phyloP scores from a whole-genome alignment of 176 grass and related monocot genomes.

The Avena insularis region DNA sequence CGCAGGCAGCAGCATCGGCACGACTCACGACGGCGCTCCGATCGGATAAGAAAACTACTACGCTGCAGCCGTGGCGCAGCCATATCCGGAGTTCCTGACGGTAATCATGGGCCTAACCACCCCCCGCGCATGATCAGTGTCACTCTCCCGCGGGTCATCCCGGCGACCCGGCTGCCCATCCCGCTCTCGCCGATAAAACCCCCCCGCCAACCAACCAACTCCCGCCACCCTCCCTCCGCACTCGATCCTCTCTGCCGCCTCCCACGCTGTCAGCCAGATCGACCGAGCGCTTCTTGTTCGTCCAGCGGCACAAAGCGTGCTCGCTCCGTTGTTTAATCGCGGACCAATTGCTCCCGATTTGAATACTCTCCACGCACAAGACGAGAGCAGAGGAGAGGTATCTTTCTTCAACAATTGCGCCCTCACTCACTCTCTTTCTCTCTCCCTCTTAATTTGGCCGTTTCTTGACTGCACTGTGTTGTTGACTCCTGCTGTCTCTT shows the following conservation, averaged over 20 bases:
- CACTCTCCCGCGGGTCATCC: background rate
- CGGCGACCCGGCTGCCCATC: conserved; percentile 14
- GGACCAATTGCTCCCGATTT: background rate
- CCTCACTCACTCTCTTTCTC: background rate
- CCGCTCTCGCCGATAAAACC: conserved; percentile 12
- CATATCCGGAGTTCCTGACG: background rate
- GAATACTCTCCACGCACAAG: background rate
- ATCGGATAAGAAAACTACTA: background rate
- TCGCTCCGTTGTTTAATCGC: background rate
- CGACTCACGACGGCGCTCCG: background rate
- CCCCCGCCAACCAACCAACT: background rate
- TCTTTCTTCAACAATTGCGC: conserved; percentile 12
- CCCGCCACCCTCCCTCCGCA: background rate
- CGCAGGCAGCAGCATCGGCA: background rate
- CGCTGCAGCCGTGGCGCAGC: background rate
- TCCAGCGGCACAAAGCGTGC: background rate
- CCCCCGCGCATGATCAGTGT: background rate
- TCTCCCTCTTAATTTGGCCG: background rate
- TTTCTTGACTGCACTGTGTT: conserved; percentile 26
- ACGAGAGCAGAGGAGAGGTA: background rate
- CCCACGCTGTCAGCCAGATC: conserved; percentile 15
- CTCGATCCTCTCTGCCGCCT: background rate
- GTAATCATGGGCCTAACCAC: background rate
- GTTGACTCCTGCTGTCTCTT: background rate
- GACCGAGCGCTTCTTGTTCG: background rate